Percentiles rank a stretch among this genome's conserved stretches.
phyloP scores from a whole-genome alignment of 805 yeast genomes.

The Cyberlindnera amylophila region DNA sequence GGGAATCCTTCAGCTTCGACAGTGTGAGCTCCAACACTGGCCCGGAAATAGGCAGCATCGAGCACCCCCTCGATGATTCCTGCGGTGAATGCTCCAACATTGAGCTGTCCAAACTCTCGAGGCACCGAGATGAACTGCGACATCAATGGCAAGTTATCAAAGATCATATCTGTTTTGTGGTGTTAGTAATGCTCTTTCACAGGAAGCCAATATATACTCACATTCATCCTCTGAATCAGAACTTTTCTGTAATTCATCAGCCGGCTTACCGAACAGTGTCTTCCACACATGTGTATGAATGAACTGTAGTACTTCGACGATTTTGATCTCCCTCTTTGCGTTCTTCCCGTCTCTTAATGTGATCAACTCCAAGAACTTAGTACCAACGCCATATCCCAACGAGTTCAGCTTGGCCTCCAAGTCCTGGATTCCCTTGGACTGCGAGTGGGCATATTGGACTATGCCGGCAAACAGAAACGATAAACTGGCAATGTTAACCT shows the following conservation, averaged over 20 bases:
- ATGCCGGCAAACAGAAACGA: conserved; percentile 69
- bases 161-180: conserved; percentile 37
- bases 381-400: conserved; percentile 76
- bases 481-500: conserved; percentile 62
- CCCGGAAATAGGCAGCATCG: conserved; percentile 68
- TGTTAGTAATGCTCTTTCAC: neutral
- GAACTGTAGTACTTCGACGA: conserved; percentile 67
- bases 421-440: conserved; percentile 66
- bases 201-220: conserved; percentile 9
- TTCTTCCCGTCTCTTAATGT: conserved; percentile 64
- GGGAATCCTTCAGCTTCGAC: conserved; percentile 60
- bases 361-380: conserved; percentile 62
- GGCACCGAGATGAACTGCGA: conserved; percentile 76
- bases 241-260: conserved; percentile 72
- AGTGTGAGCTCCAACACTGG: conserved; percentile 78
- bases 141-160: conserved; percentile 68
- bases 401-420: conserved; percentile 59
- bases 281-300: conserved; percentile 74
- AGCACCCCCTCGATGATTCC: conserved; percentile 82
- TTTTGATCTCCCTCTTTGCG: conserved; percentile 61
- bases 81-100: conserved; percentile 80
- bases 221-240: conserved; percentile 61
- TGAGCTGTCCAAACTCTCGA: conserved; percentile 69
- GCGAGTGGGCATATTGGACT: conserved; percentile 58
- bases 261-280: conserved; percentile 63